Percentiles rank a stretch among this genome's conserved stretches.
Evolutionary conservation across 2,329 filamentous ascomycete species (phyloP).

Genomic region (Orbilia blumenaviensis): DNA sequence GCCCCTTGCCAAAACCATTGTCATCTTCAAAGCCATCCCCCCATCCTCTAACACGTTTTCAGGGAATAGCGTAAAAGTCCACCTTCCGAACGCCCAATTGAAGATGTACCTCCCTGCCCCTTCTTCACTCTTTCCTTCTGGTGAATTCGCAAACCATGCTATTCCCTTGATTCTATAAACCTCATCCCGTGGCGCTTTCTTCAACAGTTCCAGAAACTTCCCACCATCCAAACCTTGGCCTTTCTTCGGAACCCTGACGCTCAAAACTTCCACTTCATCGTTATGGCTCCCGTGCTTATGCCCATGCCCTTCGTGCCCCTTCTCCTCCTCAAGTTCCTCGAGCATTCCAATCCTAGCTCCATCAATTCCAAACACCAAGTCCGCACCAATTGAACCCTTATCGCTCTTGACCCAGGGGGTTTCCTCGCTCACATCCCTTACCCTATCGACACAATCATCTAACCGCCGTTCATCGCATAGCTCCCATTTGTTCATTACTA

Average conservation of each 20-base stretch:
- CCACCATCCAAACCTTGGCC: slow-evolving; percentile 63
- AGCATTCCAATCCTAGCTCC: slow-evolving; percentile 70
- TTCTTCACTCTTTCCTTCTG: slow-evolving; percentile 55
- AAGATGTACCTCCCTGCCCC: slow-evolving; percentile 76
- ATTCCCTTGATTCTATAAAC: slow-evolving; percentile 92
- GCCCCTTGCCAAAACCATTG: slow-evolving; percentile 74
- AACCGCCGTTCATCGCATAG: slow-evolving; percentile 73
- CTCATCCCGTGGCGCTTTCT: slow-evolving; percentile 84
- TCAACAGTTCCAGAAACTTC: slow-evolving; percentile 73
- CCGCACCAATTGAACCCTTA: slow-evolving; percentile 78
- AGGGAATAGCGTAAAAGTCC: slow-evolving; percentile 80
- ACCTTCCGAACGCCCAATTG: slow-evolving; percentile 97
- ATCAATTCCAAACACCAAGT: slow-evolving; percentile 87
- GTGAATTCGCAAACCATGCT: slow-evolving; percentile 63
- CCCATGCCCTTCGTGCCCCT: slow-evolving; percentile 18
- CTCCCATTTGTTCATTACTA: slow-evolving; percentile 96
- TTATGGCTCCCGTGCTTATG: slow-evolving; percentile 56
- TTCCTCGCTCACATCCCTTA: slow-evolving; percentile 74
- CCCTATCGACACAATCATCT: slow-evolving; percentile 72
- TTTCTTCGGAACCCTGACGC: slow-evolving; percentile 55
- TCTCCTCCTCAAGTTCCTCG: slow-evolving; percentile 63
- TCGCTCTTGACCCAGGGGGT: slow-evolving; percentile 85
- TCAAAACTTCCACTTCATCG: slow-evolving; percentile 57
- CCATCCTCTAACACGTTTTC: slow-evolving; percentile 65
- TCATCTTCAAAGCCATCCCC: slow-evolving; percentile 73